Evolutionary conservation across 345 rosid species (phyloP).

Genomic region (Acer yangbiense): DNA sequence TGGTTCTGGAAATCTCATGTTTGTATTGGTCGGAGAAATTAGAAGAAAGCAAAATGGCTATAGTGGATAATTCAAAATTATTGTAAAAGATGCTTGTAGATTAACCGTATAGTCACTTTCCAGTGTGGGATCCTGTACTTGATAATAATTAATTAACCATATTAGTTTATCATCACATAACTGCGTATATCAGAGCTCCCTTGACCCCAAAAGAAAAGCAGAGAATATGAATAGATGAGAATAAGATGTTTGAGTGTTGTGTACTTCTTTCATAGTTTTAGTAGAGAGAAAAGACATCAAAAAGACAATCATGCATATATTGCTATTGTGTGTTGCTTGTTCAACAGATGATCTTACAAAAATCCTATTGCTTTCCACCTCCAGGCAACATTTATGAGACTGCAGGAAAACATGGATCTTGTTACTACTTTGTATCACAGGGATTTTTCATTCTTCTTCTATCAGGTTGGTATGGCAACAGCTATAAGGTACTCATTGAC

Average conservation of each 20-base stretch:
- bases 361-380: background rate
- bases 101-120: too few species aligned
- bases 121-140: too few species aligned
- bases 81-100: background rate
- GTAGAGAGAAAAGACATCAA: background rate
- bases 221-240: background rate
- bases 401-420: background rate
- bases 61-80: too few species aligned
- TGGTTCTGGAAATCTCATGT: too few species aligned
- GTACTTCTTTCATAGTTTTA: background rate
- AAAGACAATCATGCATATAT: background rate
- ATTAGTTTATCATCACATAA: background rate
- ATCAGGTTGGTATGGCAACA: too few species aligned
- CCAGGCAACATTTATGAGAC: background rate
- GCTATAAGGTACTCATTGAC: too few species aligned
- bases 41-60: background rate
- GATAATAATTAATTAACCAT: background rate
- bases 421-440: background rate
- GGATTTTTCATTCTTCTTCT: too few species aligned
- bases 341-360: background rate
- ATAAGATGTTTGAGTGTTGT: background rate
- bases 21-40: background rate
- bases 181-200: background rate
- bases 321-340: background rate
- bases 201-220: background rate